Conservation (phyloP, 2,329 filamentous ascomycete species). For the Cephalotrichum gorgonifer region DNA sequence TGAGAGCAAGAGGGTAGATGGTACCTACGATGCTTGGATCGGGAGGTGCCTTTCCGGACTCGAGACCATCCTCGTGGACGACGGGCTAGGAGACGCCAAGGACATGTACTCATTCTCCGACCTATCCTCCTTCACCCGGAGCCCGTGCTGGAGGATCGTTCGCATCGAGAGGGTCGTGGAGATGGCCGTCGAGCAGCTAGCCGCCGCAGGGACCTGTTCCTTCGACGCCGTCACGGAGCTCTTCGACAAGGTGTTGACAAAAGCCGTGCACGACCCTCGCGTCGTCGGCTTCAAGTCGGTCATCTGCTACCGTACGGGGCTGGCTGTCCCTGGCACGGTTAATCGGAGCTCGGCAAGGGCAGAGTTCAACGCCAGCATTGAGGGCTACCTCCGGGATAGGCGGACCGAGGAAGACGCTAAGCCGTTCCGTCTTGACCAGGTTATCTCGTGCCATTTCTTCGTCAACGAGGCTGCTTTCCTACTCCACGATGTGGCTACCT, state of each 20-base stretch:
- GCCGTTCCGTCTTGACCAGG: constrained; percentile 36
- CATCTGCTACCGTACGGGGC: constrained; percentile 70
- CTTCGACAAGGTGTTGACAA: constrained; percentile 34
- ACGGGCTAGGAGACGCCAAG: constrained; percentile 51
- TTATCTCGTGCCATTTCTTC: constrained; percentile 53
- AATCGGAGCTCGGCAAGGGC: too few species aligned
- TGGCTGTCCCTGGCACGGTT: too few species aligned
- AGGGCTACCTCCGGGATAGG: too few species aligned
- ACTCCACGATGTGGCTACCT: constrained; percentile 30
- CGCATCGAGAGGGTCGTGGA: constrained; percentile 66
- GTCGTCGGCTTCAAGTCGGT: constrained; percentile 77
- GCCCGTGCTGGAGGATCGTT: constrained; percentile 61
- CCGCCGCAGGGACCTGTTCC: neutral
- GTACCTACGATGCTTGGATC: constrained; percentile 44
- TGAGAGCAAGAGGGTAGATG: constrained; percentile 21
- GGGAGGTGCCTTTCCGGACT: constrained; percentile 59
- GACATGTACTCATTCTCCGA: constrained; percentile 49
- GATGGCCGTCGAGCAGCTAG: constrained; percentile 39
- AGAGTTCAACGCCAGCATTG: too few species aligned
- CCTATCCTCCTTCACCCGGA: constrained; percentile 56
- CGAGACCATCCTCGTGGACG: constrained; percentile 67
- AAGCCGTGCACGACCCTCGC: constrained; percentile 42
- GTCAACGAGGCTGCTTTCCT: constrained; percentile 49
- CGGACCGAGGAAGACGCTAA: too few species aligned
- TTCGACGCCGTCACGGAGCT: constrained; percentile 18